These are phyloP conservation scores for Rhododendron mucronatum DNA, from an alignment of 148 eudicot species.

Conservation along the genomic window DNA sequence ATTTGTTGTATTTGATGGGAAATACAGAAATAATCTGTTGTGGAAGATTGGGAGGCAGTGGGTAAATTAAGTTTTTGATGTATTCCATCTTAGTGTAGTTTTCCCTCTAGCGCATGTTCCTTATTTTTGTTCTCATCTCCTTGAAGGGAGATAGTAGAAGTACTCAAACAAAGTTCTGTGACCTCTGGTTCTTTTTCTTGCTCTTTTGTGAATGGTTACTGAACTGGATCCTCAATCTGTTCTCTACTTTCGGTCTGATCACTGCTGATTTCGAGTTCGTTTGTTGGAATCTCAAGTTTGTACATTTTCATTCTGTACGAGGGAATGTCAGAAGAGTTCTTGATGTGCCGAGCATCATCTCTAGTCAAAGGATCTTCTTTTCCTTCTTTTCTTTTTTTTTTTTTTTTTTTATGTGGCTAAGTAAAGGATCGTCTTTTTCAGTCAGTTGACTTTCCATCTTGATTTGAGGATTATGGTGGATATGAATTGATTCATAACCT, in stretches of 20 bases:
- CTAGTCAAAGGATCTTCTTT: not conserved
- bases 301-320: not conserved
- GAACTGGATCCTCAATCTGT: not conserved
- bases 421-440: not conserved
- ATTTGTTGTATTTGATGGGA: slow-evolving; percentile 74
- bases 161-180: not conserved
- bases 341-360: not conserved
- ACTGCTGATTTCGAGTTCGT: not conserved
- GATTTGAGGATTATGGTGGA: not conserved
- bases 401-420: not conserved
- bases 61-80: slow-evolving; percentile 4
- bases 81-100: not conserved
- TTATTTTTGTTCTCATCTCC: not conserved
- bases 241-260: not conserved
- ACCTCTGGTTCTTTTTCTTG: not conserved
- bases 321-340: not conserved
- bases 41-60: slow-evolving; percentile 20
- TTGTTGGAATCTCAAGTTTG: not conserved
- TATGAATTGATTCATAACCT: no score
- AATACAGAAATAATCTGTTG: slow-evolving; percentile 35
- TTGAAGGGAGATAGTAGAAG: not conserved
- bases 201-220: not conserved
- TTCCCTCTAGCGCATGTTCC: not conserved
- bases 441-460: not conserved
- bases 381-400: no score